Percentiles rank a stretch among this genome's conserved stretches.
Conservation (phyloP, 139 green algal species). For the Marvania coccoides region DNA sequence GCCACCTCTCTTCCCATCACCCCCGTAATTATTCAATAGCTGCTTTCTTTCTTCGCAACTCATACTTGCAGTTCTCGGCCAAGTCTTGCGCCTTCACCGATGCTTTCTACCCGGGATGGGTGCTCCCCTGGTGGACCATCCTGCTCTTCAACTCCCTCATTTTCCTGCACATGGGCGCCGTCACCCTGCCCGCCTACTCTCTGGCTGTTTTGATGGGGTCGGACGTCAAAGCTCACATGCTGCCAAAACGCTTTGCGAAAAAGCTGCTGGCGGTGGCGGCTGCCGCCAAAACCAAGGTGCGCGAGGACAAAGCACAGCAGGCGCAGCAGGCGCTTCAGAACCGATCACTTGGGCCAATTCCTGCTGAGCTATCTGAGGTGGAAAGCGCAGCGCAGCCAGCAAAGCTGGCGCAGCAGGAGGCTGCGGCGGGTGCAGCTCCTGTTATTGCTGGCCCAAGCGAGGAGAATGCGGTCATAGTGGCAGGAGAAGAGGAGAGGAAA, state of each 20-base stretch:
- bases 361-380: too few species aligned
- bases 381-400: too few species aligned
- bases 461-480: too few species aligned
- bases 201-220: conserved; percentile 43
- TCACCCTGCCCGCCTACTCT: conserved; percentile 37
- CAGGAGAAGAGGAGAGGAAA: too few species aligned
- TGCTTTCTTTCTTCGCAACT: background rate
- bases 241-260: conserved; percentile 1
- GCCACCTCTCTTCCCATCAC: too few species aligned
- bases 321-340: too few species aligned
- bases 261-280: background rate
- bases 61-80: conserved; percentile 28
- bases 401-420: too few species aligned
- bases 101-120: conserved; percentile 12
- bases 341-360: too few species aligned
- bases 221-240: conserved; percentile 19
- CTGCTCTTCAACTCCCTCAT: conserved; percentile 22
- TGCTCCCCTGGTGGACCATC: conserved; percentile 18
- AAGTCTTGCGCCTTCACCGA: conserved; percentile 34
- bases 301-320: conserved; percentile 1
- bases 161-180: conserved; percentile 19
- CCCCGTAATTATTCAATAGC: too few species aligned
- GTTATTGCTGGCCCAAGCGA: too few species aligned
- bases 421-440: too few species aligned
- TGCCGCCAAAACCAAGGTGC: background rate